Percentiles rank a stretch among this genome's conserved stretches.
Evolutionary conservation across 2,329 filamentous ascomycete species (phyloP).

Genomic region (Talaromyces sp.): DNA sequence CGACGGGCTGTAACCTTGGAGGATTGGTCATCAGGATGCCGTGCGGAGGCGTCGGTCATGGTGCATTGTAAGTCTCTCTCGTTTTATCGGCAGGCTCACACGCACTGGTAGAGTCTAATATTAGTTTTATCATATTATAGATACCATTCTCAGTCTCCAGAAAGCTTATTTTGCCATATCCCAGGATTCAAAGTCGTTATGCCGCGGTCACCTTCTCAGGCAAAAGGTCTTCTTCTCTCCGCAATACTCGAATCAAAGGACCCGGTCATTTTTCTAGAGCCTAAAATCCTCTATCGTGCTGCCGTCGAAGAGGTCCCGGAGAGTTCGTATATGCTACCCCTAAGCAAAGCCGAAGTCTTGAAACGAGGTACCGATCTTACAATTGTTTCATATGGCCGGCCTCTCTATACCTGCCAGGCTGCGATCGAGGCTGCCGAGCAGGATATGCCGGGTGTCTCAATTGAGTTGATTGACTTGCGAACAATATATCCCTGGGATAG

Average conservation of each 20-base stretch:
- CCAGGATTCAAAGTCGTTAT: slow-evolving; percentile 82
- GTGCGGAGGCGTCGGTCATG: slow-evolving; percentile 83
- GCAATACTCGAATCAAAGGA: slow-evolving; percentile 74
- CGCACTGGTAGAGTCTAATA: too few species aligned
- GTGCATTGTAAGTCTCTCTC: slow-evolving; percentile 57
- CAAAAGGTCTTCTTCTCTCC: slow-evolving; percentile 78
- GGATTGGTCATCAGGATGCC: slow-evolving; percentile 88
- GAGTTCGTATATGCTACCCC: slow-evolving; percentile 72
- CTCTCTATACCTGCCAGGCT: slow-evolving; percentile 75
- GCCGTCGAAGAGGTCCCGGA: slow-evolving; percentile 87
- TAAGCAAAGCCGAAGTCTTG: slow-evolving; percentile 80
- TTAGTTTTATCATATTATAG: too few species aligned
- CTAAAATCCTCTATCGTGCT: slow-evolving; percentile 87
- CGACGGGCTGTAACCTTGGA: slow-evolving; percentile 66
- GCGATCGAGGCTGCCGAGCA: slow-evolving; percentile 76
- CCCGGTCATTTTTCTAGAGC: slow-evolving; percentile 89
- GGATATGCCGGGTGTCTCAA: slow-evolving; percentile 63
- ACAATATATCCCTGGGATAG: slow-evolving; percentile 93
- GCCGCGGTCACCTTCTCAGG: slow-evolving; percentile 79
- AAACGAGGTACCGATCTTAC: slow-evolving; percentile 79
- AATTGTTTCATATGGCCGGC: slow-evolving; percentile 83
- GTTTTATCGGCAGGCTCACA: too few species aligned
- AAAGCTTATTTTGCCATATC: slow-evolving; percentile 84
- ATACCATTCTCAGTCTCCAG: slow-evolving; percentile 86
- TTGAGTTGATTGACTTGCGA: slow-evolving; percentile 83